Evolutionary conservation across 306 rosid species (phyloP).

Genomic region (Trifolium fragiferum): DNA sequence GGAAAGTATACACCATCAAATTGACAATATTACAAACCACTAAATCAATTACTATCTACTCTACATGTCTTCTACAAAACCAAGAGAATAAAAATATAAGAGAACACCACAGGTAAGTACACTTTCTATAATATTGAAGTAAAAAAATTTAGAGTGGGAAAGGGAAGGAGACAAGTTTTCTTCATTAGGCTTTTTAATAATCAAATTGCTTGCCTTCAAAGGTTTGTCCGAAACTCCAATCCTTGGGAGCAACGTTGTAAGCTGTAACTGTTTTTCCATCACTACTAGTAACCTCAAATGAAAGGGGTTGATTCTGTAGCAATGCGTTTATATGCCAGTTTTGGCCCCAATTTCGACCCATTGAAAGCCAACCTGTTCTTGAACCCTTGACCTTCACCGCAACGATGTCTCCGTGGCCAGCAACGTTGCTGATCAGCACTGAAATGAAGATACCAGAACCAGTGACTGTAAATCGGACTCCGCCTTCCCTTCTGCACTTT

Average conservation of each 20-base stretch:
- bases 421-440: constrained; percentile 83
- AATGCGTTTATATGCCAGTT: constrained; percentile 91
- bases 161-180: constrained; percentile 26
- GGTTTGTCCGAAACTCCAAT: constrained; percentile 90
- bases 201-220: constrained; percentile 92
- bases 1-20: constrained; percentile 29
- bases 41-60: constrained; percentile 43
- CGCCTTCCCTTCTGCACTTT: constrained; percentile 91
- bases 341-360: constrained; percentile 99
- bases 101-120: constrained; percentile 28
- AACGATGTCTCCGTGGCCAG: constrained; percentile 78
- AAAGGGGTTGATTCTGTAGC: constrained; percentile 82
- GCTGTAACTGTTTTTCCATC: constrained; percentile 74
- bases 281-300: constrained; percentile 77
- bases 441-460: constrained; percentile 85
- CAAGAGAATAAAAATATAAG: constrained; percentile 33
- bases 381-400: constrained; percentile 88
- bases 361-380: constrained; percentile 94
- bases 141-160: neutral
- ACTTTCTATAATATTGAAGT: constrained; percentile 30
- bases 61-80: constrained; percentile 40
- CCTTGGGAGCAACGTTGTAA: constrained; percentile 80
- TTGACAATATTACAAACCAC: constrained; percentile 40
- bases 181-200: constrained; percentile 50
- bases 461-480: constrained; percentile 66